A percentile compares a stretch with the other conserved stretches of the same genome.
These are phyloP conservation scores for Geotrichum candidum DNA, from an alignment of 1,139 yeast species.

Conservation along the genomic window DNA sequence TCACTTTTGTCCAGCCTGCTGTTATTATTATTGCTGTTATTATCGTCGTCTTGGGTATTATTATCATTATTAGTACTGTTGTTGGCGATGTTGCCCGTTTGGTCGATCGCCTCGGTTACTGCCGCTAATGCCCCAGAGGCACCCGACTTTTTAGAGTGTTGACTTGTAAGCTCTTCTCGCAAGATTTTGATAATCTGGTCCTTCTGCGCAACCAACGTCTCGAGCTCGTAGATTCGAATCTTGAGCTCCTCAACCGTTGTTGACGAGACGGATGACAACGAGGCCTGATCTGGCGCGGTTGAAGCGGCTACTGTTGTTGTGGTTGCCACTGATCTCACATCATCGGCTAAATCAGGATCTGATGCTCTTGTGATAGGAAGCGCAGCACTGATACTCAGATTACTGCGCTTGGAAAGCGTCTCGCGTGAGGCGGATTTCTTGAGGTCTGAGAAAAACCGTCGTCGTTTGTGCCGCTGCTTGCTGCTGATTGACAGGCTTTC, in stretches of 20 bases:
- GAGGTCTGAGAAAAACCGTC: neutral
- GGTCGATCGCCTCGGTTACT: neutral
- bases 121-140: neutral
- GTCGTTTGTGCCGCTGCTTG: neutral
- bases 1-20: neutral
- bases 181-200: slow-evolving; percentile 6
- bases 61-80: neutral
- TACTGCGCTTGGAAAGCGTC: neutral
- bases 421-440: neutral
- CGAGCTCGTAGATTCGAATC: slow-evolving; percentile 10
- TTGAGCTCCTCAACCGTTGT: neutral
- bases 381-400: neutral
- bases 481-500: neutral
- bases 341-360: neutral
- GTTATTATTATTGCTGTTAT: neutral
- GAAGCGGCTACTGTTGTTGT: neutral
- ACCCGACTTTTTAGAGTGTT: neutral
- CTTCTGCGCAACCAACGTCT: slow-evolving; percentile 11
- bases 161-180: slow-evolving; percentile 4
- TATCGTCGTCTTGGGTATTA: neutral
- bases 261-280: neutral
- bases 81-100: neutral
- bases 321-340: neutral
- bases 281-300: neutral
- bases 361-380: neutral